Evolutionary conservation across 2,329 filamentous ascomycete species (phyloP), one percentile per base, ranked within the genome.

Genomic region (Calonectria hongkongensis): DNA sequence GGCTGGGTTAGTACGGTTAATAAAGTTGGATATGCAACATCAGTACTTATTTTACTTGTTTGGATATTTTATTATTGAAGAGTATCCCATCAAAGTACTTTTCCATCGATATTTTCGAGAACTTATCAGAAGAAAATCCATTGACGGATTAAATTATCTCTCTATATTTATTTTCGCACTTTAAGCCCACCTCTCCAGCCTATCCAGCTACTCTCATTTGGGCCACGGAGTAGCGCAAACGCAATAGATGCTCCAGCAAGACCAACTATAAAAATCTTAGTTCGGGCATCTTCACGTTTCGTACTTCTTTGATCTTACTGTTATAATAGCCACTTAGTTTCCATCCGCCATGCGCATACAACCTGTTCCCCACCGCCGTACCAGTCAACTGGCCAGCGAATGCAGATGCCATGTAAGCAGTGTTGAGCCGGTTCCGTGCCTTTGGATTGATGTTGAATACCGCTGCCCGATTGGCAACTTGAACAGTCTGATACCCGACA

Each of bases 371-470:
- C 2, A 90, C 89, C 1, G 89, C 87, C 0, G 91, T 93, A 0
- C 94, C 94, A 2, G 92, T 92, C 60, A 97, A 77, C 84, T 97
- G 94, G 0, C 94, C 94, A 33, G 89, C 91, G 79, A 96, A 96
- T 0, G 91, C 91, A 8, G 89, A 88, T 0, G 95, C 88, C 94
- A 96, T 97, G 79, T 95, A 97, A 1, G 92, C 93, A 0, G 94
- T 95, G 80, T 97, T 97, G 30, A 96, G 89, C 4, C 94, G 84
- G 82, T 95, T 97, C 3, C 93, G 85, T 0, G 92, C 92, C 73
- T 91, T 92, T 0, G 94, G 92, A 66, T 93, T 92, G 27, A 96
- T 91, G 1, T 86, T 84, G 78, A 94, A 96, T 25, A 97, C 94
- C 3, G 90, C 88, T 0, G 89, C 88, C 0, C 94, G 86, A 77